These are phyloP conservation scores for Hyparrhenia diplandra DNA, from an alignment of 176 grass and related monocot species.

Conservation along the genomic window DNA sequence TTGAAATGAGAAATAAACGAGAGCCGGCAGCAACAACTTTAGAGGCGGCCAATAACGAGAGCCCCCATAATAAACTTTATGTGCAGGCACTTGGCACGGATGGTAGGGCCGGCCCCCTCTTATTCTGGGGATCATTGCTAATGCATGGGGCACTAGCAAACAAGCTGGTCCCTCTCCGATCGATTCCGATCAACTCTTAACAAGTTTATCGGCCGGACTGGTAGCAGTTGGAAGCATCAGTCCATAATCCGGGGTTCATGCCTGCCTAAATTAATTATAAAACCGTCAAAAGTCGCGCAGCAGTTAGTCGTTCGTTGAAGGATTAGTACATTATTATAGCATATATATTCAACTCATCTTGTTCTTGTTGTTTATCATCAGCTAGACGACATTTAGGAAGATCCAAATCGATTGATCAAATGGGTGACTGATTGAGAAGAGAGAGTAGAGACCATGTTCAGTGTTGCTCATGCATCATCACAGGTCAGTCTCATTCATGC, in stretches of 20 bases:
- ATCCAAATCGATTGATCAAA: background rate
- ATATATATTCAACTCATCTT: conserved; percentile 7
- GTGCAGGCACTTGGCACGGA: conserved; percentile 37
- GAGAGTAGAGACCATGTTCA: background rate
- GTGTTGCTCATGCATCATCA: background rate
- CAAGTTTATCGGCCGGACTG: background rate
- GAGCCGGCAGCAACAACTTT: conserved; percentile 25
- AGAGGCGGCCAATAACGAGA: conserved; percentile 23
- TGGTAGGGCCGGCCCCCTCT: conserved; percentile 24
- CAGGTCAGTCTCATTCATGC: background rate
- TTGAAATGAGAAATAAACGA: background rate
- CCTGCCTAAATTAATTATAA: background rate
- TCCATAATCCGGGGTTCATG: conserved; percentile 13
- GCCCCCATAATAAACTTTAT: conserved; percentile 16
- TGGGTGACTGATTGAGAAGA: background rate
- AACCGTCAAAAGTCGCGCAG: background rate
- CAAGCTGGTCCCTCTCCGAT: background rate
- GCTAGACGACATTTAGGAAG: conserved; percentile 7
- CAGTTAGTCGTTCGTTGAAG: background rate
- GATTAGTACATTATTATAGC: background rate
- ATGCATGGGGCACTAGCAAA: background rate
- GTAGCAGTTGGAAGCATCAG: conserved; percentile 7
- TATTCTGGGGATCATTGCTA: background rate
- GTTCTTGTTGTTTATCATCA: background rate
- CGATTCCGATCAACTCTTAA: background rate